phyloP scores from a whole-genome alignment of 345 rosid genomes.

The Arabidopsis arenosa region DNA sequence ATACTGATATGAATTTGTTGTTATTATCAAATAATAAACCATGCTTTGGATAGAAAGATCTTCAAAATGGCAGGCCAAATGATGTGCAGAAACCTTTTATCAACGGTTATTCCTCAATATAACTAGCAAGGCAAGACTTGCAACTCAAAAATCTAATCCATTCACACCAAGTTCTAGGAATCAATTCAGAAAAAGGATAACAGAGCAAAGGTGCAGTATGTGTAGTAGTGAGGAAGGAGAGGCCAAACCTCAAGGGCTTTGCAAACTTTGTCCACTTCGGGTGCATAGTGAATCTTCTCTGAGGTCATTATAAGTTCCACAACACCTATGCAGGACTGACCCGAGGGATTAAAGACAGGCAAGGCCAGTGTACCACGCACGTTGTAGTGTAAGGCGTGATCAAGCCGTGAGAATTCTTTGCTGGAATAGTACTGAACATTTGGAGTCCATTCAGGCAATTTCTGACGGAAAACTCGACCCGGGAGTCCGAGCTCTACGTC shows the following conservation, averaged over 20 bases:
- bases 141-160: conserved; percentile 2
- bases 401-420: conserved; percentile 78
- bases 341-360: conserved; percentile 84
- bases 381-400: conserved; percentile 74
- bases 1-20: background rate
- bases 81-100: background rate
- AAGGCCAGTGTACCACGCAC: conserved; percentile 87
- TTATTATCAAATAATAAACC: conserved; percentile 1
- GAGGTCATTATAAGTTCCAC: conserved; percentile 91
- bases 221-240: conserved; percentile 37
- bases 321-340: conserved; percentile 83
- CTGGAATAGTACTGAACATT: conserved; percentile 88
- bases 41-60: conserved; percentile 2
- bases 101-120: background rate
- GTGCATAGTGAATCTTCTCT: conserved; percentile 81
- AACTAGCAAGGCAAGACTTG: conserved; percentile 14
- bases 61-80: conserved; percentile 3
- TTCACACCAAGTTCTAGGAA: conserved; percentile 1
- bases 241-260: conserved; percentile 93
- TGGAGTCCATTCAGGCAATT: conserved; percentile 95
- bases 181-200: conserved; percentile 2
- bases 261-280: conserved; percentile 96
- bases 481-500: conserved; percentile 88
- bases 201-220: conserved; percentile 14
- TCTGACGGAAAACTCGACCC: conserved; percentile 86